Evolutionary conservation across 352 stramenopile species (phyloP), one percentile per base, ranked within the genome.

Genomic region (Peronospora farinosa): DNA sequence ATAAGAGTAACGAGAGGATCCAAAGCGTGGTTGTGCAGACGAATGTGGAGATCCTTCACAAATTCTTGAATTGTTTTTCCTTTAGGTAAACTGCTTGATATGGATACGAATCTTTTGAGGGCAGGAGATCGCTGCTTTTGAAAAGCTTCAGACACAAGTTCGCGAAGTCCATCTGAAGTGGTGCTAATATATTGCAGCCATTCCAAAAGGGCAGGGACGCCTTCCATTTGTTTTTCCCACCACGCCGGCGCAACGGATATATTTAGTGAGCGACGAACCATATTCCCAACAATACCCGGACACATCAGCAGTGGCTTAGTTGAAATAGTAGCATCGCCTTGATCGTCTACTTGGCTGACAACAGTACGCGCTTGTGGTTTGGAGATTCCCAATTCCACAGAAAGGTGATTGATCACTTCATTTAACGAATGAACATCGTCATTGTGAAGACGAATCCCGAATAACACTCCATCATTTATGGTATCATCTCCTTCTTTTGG

Each of bases 401-500:
- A 74, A 11, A 94, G 59, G 15, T 79, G 63, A 21, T 88, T 82
- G 21, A 90, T 72, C 23, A 88, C 74, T 58, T 92, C 79, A 19
- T 69, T 72, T 27, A 92, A 54, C 13, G 79, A 75, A 48, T 92
- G 78, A 7, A 92, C 74, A 37, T 92, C 84, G 40, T 94, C 84
- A 51, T 90, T 92, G 47, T 94, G 84, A 13, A 94, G 62, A n/a
- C 81, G 78, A 46, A 92, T 72, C 11, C 50, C 55, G 31, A 88
- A 83, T 19, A 62, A 60, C 8, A 54, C 62, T 46, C 54, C 42
- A 36, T 36, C 31, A 9, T 16, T 46, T 9, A 40, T 12, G 13
- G 23, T 44, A 13, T 58, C 41, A 3, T 50, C 50, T 17, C 32
- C 7, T 7, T 12, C 54, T 11, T 46, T 51, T 9, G 37, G 10